A percentile compares a stretch with the other conserved stretches of the same genome.
Conservation (phyloP, 192 early-diverging fungal genomes). For the Coemansia sp. region DNA sequence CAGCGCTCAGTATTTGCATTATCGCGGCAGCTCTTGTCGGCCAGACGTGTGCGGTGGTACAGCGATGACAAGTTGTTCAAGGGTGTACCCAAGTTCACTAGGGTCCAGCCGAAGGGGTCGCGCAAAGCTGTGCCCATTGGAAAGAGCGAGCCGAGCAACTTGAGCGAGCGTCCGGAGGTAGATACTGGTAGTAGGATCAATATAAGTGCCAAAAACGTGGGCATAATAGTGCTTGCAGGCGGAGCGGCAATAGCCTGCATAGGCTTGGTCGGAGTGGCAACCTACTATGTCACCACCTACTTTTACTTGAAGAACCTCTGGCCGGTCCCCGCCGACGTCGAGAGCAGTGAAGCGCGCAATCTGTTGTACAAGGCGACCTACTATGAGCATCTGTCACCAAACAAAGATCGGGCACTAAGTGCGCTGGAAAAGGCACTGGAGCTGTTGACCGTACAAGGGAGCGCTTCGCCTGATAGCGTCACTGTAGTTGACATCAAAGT, state of each 20-base stretch:
- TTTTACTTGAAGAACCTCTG: slow-evolving; percentile 26
- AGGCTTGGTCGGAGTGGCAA: slow-evolving; percentile 13
- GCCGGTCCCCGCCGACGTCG: slow-evolving; percentile 26
- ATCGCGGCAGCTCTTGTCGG: background rate
- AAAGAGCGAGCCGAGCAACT: background rate
- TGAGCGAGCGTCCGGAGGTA: background rate
- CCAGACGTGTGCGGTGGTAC: slow-evolving; percentile 7
- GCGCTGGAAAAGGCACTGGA: slow-evolving; percentile 25
- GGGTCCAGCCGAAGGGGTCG: slow-evolving; percentile 17
- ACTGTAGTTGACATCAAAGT: slow-evolving; percentile 29
- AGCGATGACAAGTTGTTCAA: slow-evolving; percentile 28
- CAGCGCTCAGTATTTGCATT: background rate
- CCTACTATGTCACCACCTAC: slow-evolving; percentile 30
- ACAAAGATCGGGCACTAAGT: slow-evolving; percentile 20
- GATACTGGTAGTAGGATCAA: slow-evolving; percentile 12
- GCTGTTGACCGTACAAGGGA: background rate
- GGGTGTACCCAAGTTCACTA: slow-evolving; percentile 41
- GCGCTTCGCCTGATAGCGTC: slow-evolving; percentile 8
- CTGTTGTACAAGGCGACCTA: slow-evolving; percentile 38
- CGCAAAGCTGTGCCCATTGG: background rate
- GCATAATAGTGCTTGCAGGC: slow-evolving; percentile 5
- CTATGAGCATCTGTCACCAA: slow-evolving; percentile 20
- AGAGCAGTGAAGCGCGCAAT: slow-evolving; percentile 8
- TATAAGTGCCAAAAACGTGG: slow-evolving; percentile 20
- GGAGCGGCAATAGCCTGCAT: slow-evolving; percentile 7